phyloP scores from a whole-genome alignment of 305 asterid genomes.

The Andrographis paniculata region DNA sequence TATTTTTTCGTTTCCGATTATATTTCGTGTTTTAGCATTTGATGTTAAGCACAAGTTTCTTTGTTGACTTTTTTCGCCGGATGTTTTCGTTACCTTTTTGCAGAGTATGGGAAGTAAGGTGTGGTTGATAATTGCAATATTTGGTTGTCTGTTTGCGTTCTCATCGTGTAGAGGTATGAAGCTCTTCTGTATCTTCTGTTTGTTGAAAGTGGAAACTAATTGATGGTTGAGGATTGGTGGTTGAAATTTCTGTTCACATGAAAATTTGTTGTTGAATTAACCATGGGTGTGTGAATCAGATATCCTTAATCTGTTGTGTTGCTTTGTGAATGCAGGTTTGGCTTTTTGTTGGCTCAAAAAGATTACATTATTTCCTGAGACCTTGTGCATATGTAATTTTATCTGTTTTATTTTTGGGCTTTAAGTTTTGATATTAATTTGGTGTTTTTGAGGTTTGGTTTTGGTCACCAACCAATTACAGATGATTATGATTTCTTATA shows the following conservation, averaged over 20 bases:
- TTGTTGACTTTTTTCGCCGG: too few species aligned
- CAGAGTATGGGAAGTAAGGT: slow-evolving; percentile 43
- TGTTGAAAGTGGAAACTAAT: background rate
- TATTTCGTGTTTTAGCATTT: background rate
- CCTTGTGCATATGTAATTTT: background rate
- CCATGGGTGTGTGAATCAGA: slow-evolving; percentile 1
- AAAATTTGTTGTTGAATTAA: too few species aligned
- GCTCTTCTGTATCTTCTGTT: slow-evolving; percentile 6
- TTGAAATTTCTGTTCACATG: too few species aligned
- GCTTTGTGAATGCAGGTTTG: background rate
- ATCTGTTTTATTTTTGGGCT: too few species aligned
- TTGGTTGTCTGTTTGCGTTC: slow-evolving; percentile 23
- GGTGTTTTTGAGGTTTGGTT: too few species aligned
- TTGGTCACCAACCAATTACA: too few species aligned
- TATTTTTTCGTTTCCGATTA: background rate
- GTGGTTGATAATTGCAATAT: slow-evolving; percentile 27
- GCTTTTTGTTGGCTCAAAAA: background rate
- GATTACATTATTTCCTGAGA: background rate
- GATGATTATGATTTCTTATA: too few species aligned
- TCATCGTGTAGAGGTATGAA: slow-evolving; percentile 44
- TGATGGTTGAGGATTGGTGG: too few species aligned
- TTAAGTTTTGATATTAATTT: too few species aligned
- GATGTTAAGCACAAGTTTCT: too few species aligned
- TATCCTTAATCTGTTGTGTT: background rate
- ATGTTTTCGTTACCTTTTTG: too few species aligned